phyloP scores from a whole-genome alignment of 768 basidiomycete species.

The Hygrocybe coccinea region DNA sequence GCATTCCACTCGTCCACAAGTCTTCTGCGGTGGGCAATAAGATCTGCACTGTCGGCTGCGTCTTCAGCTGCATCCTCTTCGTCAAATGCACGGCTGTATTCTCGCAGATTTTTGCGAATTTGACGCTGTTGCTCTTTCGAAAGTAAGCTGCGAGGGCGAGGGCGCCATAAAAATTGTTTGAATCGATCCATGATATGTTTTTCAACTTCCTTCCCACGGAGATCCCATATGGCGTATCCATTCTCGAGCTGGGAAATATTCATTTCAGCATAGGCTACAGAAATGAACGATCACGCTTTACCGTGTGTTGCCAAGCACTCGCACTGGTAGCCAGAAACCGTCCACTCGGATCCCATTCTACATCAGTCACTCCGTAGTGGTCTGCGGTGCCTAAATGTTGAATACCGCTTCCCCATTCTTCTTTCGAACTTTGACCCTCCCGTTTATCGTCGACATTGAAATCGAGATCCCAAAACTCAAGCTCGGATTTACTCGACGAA shows the following conservation, averaged over 20 bases:
- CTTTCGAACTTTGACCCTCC: slow-evolving; percentile 49
- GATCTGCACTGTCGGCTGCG: slow-evolving; percentile 89
- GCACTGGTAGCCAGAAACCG: slow-evolving; percentile 90
- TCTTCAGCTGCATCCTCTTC: slow-evolving; percentile 97
- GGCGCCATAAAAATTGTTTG: slow-evolving; percentile 99
- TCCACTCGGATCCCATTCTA: slow-evolving; percentile 98
- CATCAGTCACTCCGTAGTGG: slow-evolving; percentile 95
- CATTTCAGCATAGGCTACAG: slow-evolving; percentile 6
- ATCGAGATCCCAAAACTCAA: slow-evolving; percentile 99
- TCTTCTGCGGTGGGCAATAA: slow-evolving; percentile 83
- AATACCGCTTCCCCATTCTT: slow-evolving; percentile 84
- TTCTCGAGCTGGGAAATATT: slow-evolving; percentile 72
- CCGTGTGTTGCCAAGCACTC: slow-evolving; percentile 91
- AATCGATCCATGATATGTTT: slow-evolving; percentile 88
- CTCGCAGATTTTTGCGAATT: slow-evolving; percentile 83
- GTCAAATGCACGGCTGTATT: slow-evolving; percentile 88
- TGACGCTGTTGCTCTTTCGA: slow-evolving; percentile 82
- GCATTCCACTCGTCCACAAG: slow-evolving; percentile 99
- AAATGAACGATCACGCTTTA: slow-evolving; percentile 35
- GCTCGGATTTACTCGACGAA: slow-evolving; percentile 89
- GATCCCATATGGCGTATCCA: slow-evolving; percentile 96
- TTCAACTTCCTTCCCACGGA: slow-evolving; percentile 92
- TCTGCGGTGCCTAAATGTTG: slow-evolving; percentile 82
- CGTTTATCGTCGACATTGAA: slow-evolving; percentile 67
- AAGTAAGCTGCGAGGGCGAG: slow-evolving; percentile 84